Percentiles rank a stretch among this genome's conserved stretches.
phyloP scores from a whole-genome alignment of 768 basidiomycete genomes.

The Fibroporia radiculosa region DNA sequence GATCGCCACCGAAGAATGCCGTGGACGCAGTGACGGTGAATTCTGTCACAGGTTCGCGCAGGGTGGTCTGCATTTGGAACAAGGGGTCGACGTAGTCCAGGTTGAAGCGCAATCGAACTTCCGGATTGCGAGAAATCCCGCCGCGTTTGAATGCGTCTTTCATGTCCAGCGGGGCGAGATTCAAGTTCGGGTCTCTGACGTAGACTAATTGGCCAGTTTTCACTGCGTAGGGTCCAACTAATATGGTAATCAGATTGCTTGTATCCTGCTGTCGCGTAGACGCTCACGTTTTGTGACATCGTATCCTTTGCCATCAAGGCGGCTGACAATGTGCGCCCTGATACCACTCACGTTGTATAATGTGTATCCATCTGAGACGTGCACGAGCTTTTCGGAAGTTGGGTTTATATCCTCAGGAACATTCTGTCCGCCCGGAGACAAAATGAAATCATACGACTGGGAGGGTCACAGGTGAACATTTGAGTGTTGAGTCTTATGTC shows the following conservation, averaged over 20 bases:
- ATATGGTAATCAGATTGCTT: not conserved
- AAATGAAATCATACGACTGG: slow-evolving; percentile 77
- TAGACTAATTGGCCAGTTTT: slow-evolving; percentile 77
- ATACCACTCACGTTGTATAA: slow-evolving; percentile 75
- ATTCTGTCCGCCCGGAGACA: slow-evolving; percentile 49
- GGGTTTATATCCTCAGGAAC: slow-evolving; percentile 68
- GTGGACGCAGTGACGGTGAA: slow-evolving; percentile 52
- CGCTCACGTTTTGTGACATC: slow-evolving; percentile 74
- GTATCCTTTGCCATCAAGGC: slow-evolving; percentile 79
- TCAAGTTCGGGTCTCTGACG: slow-evolving; percentile 56
- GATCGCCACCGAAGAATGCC: slow-evolving; percentile 64
- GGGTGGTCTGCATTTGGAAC: slow-evolving; percentile 29
- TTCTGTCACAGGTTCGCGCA: slow-evolving; percentile 34
- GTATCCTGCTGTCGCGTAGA: not conserved
- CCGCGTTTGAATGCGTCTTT: slow-evolving; percentile 11
- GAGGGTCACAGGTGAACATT: slow-evolving; percentile 1
- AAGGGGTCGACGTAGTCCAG: slow-evolving; percentile 43
- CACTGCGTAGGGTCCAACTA: slow-evolving; percentile 80
- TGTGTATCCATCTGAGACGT: slow-evolving; percentile 62
- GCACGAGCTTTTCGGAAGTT: slow-evolving; percentile 52
- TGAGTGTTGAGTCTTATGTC: not conserved
- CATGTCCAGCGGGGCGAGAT: slow-evolving; percentile 26
- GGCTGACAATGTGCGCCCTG: slow-evolving; percentile 66
- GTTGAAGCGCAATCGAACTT: slow-evolving; percentile 55
- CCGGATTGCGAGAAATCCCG: slow-evolving; percentile 26